Evolutionary conservation across 805 yeast species (phyloP).

Genomic region (Metschnikowia sp.): DNA sequence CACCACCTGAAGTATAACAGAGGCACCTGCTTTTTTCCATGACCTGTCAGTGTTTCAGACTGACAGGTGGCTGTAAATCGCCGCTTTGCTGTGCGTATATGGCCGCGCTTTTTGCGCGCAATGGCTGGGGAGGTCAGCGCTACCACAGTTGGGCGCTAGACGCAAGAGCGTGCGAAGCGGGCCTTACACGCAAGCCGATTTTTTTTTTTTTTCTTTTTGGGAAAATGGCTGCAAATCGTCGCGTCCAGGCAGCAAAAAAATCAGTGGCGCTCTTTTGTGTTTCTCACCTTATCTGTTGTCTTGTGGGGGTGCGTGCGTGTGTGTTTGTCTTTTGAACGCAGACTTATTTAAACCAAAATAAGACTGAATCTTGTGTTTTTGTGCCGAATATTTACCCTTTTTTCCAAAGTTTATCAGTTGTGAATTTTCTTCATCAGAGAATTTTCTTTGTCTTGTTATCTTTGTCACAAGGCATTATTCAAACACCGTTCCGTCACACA

Average conservation of each 20-base stretch:
- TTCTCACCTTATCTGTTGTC: not conserved
- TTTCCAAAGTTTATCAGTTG: no score
- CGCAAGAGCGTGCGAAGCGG: not conserved
- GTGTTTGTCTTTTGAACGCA: conserved; percentile 5
- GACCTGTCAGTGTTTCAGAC: conserved; percentile 3
- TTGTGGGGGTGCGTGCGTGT: conserved; percentile 10
- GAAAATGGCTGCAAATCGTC: conserved; percentile 7
- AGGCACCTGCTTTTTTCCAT: not conserved
- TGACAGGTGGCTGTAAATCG: conserved; percentile 7
- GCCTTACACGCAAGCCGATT: not conserved
- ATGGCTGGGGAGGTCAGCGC: no score
- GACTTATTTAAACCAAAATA: conserved; percentile 2
- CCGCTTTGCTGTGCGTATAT: conserved; percentile 3
- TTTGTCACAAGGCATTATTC: no score
- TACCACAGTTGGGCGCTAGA: not conserved
- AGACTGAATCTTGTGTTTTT: not conserved
- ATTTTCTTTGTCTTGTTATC: not conserved
- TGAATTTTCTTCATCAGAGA: not conserved
- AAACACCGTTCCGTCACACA: not conserved
- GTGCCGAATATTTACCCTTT: not conserved
- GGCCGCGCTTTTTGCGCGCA: not conserved
- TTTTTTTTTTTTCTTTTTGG: not conserved
- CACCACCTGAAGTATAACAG: not conserved
- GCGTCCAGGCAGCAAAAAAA: conserved; percentile 1
- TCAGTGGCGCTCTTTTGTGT: conserved; percentile 5